A percentile compares a stretch with the other conserved stretches of the same genome.
phyloP scores from a whole-genome alignment of 129 eudicot species.

The Ambrosia trifida region DNA sequence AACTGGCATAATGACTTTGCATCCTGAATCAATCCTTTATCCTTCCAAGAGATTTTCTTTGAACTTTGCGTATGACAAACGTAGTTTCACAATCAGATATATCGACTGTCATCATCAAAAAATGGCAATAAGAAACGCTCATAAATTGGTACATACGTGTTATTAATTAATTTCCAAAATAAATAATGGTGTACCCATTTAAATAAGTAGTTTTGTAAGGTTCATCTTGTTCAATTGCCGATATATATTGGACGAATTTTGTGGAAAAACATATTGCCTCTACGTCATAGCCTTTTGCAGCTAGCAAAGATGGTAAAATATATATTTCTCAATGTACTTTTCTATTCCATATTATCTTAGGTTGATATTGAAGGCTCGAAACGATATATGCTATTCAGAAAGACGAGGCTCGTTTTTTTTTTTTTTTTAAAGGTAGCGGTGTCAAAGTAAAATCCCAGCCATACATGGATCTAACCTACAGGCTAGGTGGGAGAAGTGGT shows the following conservation, averaged over 20 bases:
- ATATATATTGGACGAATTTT: neutral
- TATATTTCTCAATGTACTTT: too few species aligned
- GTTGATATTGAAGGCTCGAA: too few species aligned
- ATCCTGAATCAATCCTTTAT: conserved; percentile 10
- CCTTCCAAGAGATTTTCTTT: conserved; percentile 18
- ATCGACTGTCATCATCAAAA: conserved; percentile 9
- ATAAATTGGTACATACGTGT: neutral
- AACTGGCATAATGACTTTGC: conserved; percentile 12
- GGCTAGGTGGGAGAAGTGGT: too few species aligned
- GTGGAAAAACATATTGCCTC: too few species aligned
- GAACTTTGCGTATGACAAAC: conserved; percentile 29
- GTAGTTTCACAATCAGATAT: conserved; percentile 21
- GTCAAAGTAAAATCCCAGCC: too few species aligned
- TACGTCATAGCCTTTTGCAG: too few species aligned
- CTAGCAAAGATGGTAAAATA: neutral
- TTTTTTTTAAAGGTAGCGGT: too few species aligned
- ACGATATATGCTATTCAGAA: too few species aligned
- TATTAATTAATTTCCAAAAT: neutral
- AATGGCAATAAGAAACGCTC: neutral
- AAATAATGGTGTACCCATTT: neutral
- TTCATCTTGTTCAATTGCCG: neutral
- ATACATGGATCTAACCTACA: too few species aligned
- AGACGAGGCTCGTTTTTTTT: too few species aligned
- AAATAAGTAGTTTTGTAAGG: conserved; percentile 15
- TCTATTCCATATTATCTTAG: too few species aligned